Evolutionary conservation across 495 filamentous ascomycete species (phyloP).

Genomic region (Rhypophila decipiens): DNA sequence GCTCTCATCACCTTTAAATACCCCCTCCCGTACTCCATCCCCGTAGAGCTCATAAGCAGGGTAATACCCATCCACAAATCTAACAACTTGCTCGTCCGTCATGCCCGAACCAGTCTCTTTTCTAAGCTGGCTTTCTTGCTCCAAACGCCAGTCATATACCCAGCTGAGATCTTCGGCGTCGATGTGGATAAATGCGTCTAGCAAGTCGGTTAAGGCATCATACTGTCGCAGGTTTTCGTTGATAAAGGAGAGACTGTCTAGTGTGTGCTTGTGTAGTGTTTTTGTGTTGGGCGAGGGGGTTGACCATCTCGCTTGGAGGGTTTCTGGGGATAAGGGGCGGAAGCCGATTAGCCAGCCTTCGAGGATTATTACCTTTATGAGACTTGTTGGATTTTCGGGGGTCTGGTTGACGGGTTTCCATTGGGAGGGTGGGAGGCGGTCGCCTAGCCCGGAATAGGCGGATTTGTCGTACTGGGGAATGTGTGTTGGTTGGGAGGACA

Average conservation of each 20-base stretch:
- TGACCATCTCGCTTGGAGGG: conserved; percentile 52
- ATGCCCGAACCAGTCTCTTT: conserved; percentile 56
- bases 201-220: conserved; percentile 62
- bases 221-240: conserved; percentile 66
- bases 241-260: conserved; percentile 65
- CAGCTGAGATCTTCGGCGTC: conserved; percentile 70
- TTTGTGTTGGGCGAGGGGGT: conserved; percentile 32
- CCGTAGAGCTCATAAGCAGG: conserved; percentile 67
- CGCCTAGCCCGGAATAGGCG: conserved; percentile 68
- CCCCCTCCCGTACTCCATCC: conserved; percentile 57
- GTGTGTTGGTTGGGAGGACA: conserved; percentile 42
- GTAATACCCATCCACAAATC: conserved; percentile 53
- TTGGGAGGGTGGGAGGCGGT: conserved; percentile 53
- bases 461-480: conserved; percentile 84
- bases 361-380: conserved; percentile 65
- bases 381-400: conserved; percentile 13
- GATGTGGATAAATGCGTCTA: conserved; percentile 83
- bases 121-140: conserved; percentile 72
- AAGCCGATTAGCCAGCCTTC: conserved; percentile 96
- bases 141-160: conserved; percentile 81
- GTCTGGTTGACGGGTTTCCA: conserved; percentile 62
- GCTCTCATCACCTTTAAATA: conserved; percentile 39
- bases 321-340: conserved; percentile 49
- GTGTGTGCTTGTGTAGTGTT: conserved; percentile 49
- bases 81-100: conserved; percentile 51